Evolutionary conservation across 495 filamentous ascomycete species (phyloP).

Genomic region (Penicillium bovifimosum): DNA sequence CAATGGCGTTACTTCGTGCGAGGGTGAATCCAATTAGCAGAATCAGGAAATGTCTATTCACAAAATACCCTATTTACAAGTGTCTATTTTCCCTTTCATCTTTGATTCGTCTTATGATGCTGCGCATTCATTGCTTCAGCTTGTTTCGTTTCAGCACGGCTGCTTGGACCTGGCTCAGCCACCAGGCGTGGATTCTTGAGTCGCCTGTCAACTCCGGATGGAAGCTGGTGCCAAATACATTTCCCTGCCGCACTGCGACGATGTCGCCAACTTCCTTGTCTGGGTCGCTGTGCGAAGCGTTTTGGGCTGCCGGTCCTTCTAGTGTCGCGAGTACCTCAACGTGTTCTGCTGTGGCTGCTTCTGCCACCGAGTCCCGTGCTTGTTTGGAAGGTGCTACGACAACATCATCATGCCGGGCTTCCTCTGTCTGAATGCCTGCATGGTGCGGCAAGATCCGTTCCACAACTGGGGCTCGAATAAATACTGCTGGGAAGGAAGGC

Average conservation of each 20-base stretch:
- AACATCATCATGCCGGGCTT: conserved; percentile 50
- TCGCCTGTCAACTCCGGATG: conserved; percentile 93
- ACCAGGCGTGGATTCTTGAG: conserved; percentile 87
- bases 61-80: conserved; percentile 25
- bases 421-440: conserved; percentile 45
- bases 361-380: conserved; percentile 37
- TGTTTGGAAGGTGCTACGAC: conserved; percentile 61
- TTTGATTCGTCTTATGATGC: conserved; percentile 4
- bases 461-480: conserved; percentile 92
- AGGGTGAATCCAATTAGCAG: conserved; percentile 19
- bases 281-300: conserved; percentile 33
- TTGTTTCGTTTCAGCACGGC: conserved; percentile 28
- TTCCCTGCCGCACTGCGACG: conserved; percentile 84
- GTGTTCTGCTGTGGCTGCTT: conserved; percentile 38
- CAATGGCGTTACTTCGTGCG: conserved; percentile 31
- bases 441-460: conserved; percentile 67
- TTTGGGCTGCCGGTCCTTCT: conserved; percentile 39
- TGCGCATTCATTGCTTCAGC: conserved; percentile 18
- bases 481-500: conserved; percentile 72
- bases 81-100: conserved; percentile 6
- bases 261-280: conserved; percentile 66
- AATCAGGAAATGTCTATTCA: conserved; percentile 23
- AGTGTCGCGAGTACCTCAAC: conserved; percentile 49
- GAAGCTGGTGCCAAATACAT: conserved; percentile 95
- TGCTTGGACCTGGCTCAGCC: conserved; percentile 67